phyloP scores from a whole-genome alignment of 2,329 filamentous ascomycete species.

The Hypoxylon sp. region DNA sequence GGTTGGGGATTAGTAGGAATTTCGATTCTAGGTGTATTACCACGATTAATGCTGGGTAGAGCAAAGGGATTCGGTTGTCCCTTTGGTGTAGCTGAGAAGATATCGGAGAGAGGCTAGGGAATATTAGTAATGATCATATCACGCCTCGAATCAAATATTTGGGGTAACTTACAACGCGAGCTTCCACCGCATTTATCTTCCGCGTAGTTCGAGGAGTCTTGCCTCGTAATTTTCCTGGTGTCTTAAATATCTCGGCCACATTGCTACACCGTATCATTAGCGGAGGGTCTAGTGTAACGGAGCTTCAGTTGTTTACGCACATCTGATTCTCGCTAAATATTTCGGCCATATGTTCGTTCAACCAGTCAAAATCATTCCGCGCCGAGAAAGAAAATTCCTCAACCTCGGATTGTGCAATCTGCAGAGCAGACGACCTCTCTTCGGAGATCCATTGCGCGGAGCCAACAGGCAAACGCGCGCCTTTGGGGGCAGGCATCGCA shows the following conservation, averaged over 20 bases:
- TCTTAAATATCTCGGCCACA: slow-evolving; percentile 95
- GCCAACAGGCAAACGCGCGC: slow-evolving; percentile 73
- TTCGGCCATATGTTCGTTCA: slow-evolving; percentile 98
- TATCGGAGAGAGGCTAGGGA: slow-evolving; percentile 65
- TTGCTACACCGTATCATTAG: slow-evolving; percentile 67
- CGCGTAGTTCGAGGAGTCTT: slow-evolving; percentile 79
- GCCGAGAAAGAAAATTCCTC: slow-evolving; percentile 95
- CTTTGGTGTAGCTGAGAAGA: slow-evolving; percentile 65
- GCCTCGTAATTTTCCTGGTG: slow-evolving; percentile 81
- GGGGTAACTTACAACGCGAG: slow-evolving; percentile 66
- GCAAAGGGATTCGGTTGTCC: slow-evolving; percentile 63
- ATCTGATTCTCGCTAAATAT: slow-evolving; percentile 88
- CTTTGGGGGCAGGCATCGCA: slow-evolving; percentile 47
- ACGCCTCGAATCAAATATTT: slow-evolving; percentile 4
- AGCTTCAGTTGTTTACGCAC: slow-evolving; percentile 62
- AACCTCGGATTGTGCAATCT: slow-evolving; percentile 80
- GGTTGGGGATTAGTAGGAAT: slow-evolving; percentile 62
- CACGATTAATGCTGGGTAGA: slow-evolving; percentile 56
- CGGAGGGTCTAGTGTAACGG: slow-evolving; percentile 10
- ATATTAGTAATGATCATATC: slow-evolving; percentile 28
- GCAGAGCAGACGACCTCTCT: slow-evolving; percentile 80
- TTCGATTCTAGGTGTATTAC: slow-evolving; percentile 65
- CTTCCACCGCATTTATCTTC: slow-evolving; percentile 65
- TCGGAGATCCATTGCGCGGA: slow-evolving; percentile 85
- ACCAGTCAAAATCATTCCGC: slow-evolving; percentile 94